Conservation (phyloP, 2,329 filamentous ascomycete genomes). For the Geosmithia morbida region DNA sequence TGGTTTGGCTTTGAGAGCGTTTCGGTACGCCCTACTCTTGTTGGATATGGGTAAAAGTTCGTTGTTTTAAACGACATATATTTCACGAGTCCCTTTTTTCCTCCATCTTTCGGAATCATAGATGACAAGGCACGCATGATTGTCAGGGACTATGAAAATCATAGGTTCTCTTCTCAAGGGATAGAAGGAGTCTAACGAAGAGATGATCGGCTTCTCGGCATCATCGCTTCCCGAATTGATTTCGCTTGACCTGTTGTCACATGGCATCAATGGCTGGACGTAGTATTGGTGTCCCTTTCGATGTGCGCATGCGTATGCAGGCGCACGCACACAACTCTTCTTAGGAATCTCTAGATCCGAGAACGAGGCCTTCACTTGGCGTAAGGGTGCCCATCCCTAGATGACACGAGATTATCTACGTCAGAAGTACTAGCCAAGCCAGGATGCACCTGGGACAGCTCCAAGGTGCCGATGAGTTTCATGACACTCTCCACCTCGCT, state of each 20-base stretch:
- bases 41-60: neutral
- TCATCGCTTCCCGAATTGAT: too few relatives aligned
- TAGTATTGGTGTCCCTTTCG: too few relatives aligned
- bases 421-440: constrained; percentile 1
- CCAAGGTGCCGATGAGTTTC: constrained; percentile 1
- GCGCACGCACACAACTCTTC: too few relatives aligned
- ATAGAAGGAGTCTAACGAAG: too few relatives aligned
- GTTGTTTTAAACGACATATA: neutral
- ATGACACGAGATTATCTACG: constrained; percentile 1
- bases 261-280: too few relatives aligned
- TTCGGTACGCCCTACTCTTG: neutral
- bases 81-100: neutral
- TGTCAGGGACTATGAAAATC: too few relatives aligned
- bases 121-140: neutral
- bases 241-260: too few relatives aligned
- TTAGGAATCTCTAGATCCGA: neutral
- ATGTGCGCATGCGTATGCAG: too few relatives aligned
- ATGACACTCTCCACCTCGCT: constrained; percentile 2
- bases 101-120: neutral
- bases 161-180: too few relatives aligned
- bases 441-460: constrained; percentile 1
- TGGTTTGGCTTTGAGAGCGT: constrained; percentile 7
- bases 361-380: neutral
- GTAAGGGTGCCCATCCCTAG: neutral
- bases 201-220: too few relatives aligned